Base-by-base conservation (phyloP, 2,329 filamentous ascomycete species). In the Didymella arachidicola region DNA sequence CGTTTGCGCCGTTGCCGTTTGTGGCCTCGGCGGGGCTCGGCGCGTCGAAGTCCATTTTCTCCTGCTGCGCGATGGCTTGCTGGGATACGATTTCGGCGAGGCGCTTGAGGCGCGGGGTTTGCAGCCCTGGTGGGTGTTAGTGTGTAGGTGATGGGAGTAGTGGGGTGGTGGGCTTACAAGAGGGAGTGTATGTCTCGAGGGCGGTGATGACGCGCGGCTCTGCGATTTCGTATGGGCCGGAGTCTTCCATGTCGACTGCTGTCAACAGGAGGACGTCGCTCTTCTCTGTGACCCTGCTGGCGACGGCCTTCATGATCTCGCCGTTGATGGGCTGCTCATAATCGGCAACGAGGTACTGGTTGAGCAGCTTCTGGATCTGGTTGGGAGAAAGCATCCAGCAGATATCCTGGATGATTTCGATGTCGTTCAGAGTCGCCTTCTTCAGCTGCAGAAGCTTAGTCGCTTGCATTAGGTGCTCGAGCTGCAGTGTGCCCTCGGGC, bases 301-400 rank as follows among this genome's bases (percentile, higher is more conserved):
- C 95, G 52, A 99, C 96, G 7, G 95, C 95, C 82, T 99, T 99
- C 95, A 99, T 99, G 75, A 99, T 99, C 78, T 99, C 95, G 75
- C 94, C 95, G 72, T 99, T 98, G 79, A 99, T 99, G 36, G 95
- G 95, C 80, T 98, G 95, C 80, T 99, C 95, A 78, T 99, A 99
- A 79, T 99, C 95, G 60, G 95, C 95, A 57, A 99, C 94, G 47
- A 99, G 86, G 76, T 99, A 99, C 79, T 99, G 95, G 80, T 99
- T 99, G 66, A 99, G 84, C 32, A 99, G 86, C 82, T 99, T 99
- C 79, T 99, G 95, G 64, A 99, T 99, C 79, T 99, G 95, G 80
- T 97, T 98, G 51, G 95, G 95, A 1, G 94, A 97, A 52, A 99
- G 86, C 94, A 98, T 98, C 94, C 94, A 98, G 86, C 95, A 99